Evolutionary conservation across 164 flowering plant species (phyloP), one percentile per base, ranked within the genome.

Genomic region (Paratinospora sagittata): DNA sequence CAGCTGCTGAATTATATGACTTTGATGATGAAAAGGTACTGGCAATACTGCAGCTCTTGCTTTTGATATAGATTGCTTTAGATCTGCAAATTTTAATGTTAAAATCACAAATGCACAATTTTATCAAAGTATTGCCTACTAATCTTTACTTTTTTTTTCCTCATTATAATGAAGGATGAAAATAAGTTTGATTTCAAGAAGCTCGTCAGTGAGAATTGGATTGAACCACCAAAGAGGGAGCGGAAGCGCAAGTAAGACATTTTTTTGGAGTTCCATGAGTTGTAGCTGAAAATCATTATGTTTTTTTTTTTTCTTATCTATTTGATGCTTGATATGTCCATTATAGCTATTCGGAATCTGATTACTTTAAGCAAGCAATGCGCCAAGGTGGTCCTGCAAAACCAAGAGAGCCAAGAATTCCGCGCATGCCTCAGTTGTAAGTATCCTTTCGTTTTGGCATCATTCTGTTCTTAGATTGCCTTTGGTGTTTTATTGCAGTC

Each of bases 371-470:
- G 88, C 99, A 96, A 87, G 91, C 99, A 65, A 81, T 96, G 98
- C 93, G 99, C 8, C 97, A 89, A 81, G 93, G 96, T 75, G 97
- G 87, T 74, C 98, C 91, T 61, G 79, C 95, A 65, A 93, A 88
- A 81, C 97, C 93, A 1, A 93, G 84, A 80, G 98, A 96, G 76
- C 98, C 98, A 69, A 84, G 97, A 67, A 90, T 93, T 80, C 99
- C 99, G 47, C 95, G 99, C 75, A 96, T 96, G 99, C 99, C 99
- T 41, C 99, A 93, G 77, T 73, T 96, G 99, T 95, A 85, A 85
- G 96, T 37, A 39, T 30, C 63, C 73, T n/a, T 55, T 71, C 13
- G 24, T 23, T 8, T 27, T 27, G 36, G 27, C 70, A 30, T 23
- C 16, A 74, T 8, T 49, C 6, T 63, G 45, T 52, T 66, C 33